Evolutionary conservation across 805 yeast species (phyloP), one percentile per base, ranked within the genome.

Genomic region (Spencermartinsiella europaea): DNA sequence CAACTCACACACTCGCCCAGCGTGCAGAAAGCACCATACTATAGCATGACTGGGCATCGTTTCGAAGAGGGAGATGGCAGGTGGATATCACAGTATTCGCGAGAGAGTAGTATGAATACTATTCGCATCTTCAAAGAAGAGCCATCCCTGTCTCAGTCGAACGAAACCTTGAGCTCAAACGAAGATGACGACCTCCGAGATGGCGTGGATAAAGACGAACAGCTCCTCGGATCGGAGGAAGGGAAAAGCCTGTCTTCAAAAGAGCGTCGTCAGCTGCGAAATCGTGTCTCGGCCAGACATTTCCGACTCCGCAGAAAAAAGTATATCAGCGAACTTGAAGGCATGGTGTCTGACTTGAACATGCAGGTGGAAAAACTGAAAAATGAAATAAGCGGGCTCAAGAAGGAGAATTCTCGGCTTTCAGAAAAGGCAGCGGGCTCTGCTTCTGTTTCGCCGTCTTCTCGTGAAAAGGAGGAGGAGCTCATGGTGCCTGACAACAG

Each of bases 251-350:
- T 59, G 19, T 46, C 59, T 33, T 56, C 65, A 33, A 54, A 57
- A 38, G 60, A 61, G 44, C 61, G 64, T 16, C 51, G 65, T 5
- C 64, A 61, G 43, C 53, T 61, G 20, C 54, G 65, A 22, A 61
- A 61, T 49, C 52, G 59, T 41, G 62, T 61, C 19, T 54, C 60
- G 3, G 65, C 65, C 10, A 51, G 65, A 8, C 64, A 61, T 44
- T 61, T 61, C 50, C 54, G 65, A 8, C 52, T 59, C 34, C 54
- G 64, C 12, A 42, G 65, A 20, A 61, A 61, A 46, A 63, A 57
- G 50, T 61, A 60, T 39, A 60, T 61, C 48, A 46, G 61, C 14
- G 61, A 60, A 31, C 55, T 61, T n/a, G 65, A 61, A 44, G 48
- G 46, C 35, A 50, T 56, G 15, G 52, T 59, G 22, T 49, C 47